Evolutionary conservation across 1,284 basidiomycete genomes (phyloP), one percentile per base, ranked within the genome.

Genomic region (Paramarasmius palmivorus): DNA sequence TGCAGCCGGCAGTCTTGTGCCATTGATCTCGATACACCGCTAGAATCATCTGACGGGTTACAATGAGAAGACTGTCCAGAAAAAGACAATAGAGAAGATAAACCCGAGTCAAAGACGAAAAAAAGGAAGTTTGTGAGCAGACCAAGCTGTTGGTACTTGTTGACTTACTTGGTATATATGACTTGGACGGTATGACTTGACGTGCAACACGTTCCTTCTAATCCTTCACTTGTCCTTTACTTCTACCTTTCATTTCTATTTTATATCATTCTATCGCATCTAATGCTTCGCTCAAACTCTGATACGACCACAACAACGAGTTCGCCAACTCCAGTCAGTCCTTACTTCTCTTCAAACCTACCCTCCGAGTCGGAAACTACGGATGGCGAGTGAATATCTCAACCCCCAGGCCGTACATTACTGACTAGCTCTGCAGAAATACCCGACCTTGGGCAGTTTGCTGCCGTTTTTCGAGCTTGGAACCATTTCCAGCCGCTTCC

Each of bases 381-480:
- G 36, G 88, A 90, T 65, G 81, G 82, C 81, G 59, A 66, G 77
- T 49, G 50, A 57, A 54, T 57, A 38, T 32, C 44, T 44, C 23
- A 48, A 52, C 45, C 54, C 42, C 35, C 29, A 54, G 36, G 36
- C 54, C 14, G 14, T 23, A 15, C 8, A 36, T 56, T 51, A 50
- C 17, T 35, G 32, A 47, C 17, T 45, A 26, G 29, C 35, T 41
- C 26, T 35, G 50, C 61, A 83, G 88, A 90, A 69, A 78, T 81
- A 57, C 88, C 88, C 42, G 88, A 90, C 70, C 76, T 91, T 19
- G 88, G 89, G 12, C 84, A 86, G 17, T 90, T 92, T 68, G 79
- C 75, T 14, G 76, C 81, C 48, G 85, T 92, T 38, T 81, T 92
- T 52, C 79, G 87, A 39, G 88, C 83, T 54, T 75, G 86, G 68